phyloP scores from a whole-genome alignment of 345 rosid species.

The Rhizophora apiculata region DNA sequence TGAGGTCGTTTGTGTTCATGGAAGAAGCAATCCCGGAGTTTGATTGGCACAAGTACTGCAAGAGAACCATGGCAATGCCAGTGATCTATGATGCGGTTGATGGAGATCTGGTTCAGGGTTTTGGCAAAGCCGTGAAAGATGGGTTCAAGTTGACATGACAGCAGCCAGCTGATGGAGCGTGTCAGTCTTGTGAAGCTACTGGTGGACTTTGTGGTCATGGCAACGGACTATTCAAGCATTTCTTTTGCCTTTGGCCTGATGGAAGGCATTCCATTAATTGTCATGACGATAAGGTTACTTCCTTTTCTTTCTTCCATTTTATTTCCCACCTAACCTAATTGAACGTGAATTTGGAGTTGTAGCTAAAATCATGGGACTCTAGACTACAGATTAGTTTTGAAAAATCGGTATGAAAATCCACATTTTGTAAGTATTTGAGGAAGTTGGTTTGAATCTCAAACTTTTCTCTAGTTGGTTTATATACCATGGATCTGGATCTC shows the following conservation, averaged over 20 bases:
- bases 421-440: too few species aligned
- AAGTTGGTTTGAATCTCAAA: too few species aligned
- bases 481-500: too few species aligned
- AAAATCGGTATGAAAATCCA: too few species aligned
- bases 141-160: conserved; percentile 32
- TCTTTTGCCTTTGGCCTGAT: conserved; percentile 25
- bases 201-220: conserved; percentile 28
- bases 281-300: not conserved
- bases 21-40: conserved; percentile 26
- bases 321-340: too few species aligned
- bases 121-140: conserved; percentile 11
- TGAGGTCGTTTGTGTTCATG: conserved; percentile 24
- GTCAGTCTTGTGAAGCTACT: conserved; percentile 25
- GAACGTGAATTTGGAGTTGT: too few species aligned
- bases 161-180: conserved; percentile 8
- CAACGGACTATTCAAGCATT: conserved; percentile 3
- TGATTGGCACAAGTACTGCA: conserved; percentile 30
- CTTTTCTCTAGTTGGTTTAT: too few species aligned
- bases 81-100: conserved; percentile 11
- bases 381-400: too few species aligned
- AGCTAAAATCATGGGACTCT: too few species aligned
- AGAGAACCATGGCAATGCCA: conserved; percentile 6
- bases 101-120: conserved; percentile 5
- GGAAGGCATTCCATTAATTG: conserved; percentile 19
- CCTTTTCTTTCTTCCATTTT: not conserved